phyloP scores from a whole-genome alignment of 768 basidiomycete species.

The Rhizopogon rudus region DNA sequence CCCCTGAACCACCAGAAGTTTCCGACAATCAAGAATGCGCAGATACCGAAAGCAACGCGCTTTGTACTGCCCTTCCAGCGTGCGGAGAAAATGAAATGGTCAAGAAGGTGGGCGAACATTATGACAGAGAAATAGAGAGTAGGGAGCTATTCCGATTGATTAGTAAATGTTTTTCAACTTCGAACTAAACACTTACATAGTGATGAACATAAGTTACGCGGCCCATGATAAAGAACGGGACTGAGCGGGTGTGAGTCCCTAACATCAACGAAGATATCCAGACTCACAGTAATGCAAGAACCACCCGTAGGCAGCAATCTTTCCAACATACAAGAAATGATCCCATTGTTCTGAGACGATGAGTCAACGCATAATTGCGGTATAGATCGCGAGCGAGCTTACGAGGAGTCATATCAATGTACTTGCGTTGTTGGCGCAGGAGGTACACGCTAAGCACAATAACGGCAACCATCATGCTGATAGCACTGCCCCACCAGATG shows the following conservation, averaged over 20 bases:
- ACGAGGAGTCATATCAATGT: slow-evolving; percentile 87
- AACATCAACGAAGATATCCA: not conserved
- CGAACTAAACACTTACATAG: slow-evolving; percentile 56
- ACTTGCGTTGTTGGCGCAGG: slow-evolving; percentile 82
- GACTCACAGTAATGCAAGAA: slow-evolving; percentile 79
- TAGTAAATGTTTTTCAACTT: not conserved
- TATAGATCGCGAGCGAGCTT: slow-evolving; percentile 25
- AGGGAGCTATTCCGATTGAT: slow-evolving; percentile 57
- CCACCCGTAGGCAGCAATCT: slow-evolving; percentile 92
- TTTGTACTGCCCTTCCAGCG: slow-evolving; percentile 63
- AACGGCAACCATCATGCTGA: slow-evolving; percentile 56
- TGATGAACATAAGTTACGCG: slow-evolving; percentile 96
- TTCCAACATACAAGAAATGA: slow-evolving; percentile 88
- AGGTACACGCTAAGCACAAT: slow-evolving; percentile 62
- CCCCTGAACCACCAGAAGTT: slow-evolving; percentile 95
- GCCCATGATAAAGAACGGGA: slow-evolving; percentile 97
- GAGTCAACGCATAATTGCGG: not conserved
- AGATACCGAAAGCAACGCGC: slow-evolving; percentile 61
- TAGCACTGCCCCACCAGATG: slow-evolving; percentile 82
- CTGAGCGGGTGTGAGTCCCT: slow-evolving; percentile 33
- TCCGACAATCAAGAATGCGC: slow-evolving; percentile 54
- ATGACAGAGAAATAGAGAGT: slow-evolving; percentile 96
- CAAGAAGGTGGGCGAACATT: slow-evolving; percentile 85
- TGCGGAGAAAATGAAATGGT: slow-evolving; percentile 89
- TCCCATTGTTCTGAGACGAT: slow-evolving; percentile 75